Conservation (phyloP, 2,329 filamentous ascomycete genomes). For the Tolypocladium sp. region DNA sequence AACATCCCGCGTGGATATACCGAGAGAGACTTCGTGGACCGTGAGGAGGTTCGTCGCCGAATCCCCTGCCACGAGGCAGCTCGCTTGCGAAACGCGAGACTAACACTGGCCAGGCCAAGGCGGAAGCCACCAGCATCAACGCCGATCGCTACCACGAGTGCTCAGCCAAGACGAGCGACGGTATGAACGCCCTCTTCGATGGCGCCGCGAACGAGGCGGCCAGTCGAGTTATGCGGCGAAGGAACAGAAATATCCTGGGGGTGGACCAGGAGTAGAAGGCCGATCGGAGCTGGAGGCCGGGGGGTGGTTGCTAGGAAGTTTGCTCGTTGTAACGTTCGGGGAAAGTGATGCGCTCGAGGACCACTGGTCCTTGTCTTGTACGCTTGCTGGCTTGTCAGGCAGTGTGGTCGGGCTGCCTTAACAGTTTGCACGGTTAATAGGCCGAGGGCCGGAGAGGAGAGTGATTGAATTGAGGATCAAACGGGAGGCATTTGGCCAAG, state of each 20-base stretch:
- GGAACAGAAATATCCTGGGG: background rate
- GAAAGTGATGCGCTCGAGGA: background rate
- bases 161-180: constrained; percentile 25
- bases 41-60: background rate
- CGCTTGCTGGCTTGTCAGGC: background rate
- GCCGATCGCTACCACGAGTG: constrained; percentile 23
- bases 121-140: constrained; percentile 20
- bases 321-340: background rate
- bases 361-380: background rate
- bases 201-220: constrained; percentile 14
- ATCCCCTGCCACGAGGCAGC: background rate
- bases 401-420: background rate
- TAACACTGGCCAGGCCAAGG: constrained; percentile 15
- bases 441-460: background rate
- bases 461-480: background rate
- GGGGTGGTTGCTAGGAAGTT: background rate
- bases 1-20: background rate
- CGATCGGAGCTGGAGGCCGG: background rate
- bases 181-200: constrained; percentile 20
- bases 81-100: background rate
- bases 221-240: constrained; percentile 7
- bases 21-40: background rate
- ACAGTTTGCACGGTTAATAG: background rate
- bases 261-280: too few species aligned
- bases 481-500: background rate